These are phyloP conservation scores for Talaromyces sp. DNA, from an alignment of 2,329 filamentous ascomycete species.

Conservation along the genomic window DNA sequence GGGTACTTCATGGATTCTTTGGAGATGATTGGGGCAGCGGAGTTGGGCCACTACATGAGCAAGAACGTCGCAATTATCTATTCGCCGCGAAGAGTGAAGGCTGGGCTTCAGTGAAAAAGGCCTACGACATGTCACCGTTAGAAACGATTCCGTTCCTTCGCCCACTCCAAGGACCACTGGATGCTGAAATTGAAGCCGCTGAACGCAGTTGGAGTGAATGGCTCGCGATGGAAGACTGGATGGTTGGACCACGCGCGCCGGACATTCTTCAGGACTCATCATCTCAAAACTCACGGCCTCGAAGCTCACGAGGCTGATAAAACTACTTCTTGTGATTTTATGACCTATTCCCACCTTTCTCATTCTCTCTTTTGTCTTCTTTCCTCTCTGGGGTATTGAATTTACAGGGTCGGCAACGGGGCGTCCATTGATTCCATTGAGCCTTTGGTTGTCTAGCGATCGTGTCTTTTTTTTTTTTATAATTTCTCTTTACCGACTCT, in stretches of 20 bases:
- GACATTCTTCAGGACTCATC: slow-evolving; percentile 45
- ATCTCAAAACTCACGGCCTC: slow-evolving; percentile 37
- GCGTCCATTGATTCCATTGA: slow-evolving; percentile 15
- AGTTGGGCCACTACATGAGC: slow-evolving; percentile 79
- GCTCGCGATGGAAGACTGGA: slow-evolving; percentile 98
- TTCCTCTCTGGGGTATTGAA: slow-evolving; percentile 5
- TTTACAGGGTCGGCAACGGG: slow-evolving; percentile 13
- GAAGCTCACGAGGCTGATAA: slow-evolving; percentile 33
- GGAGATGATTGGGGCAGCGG: slow-evolving; percentile 88
- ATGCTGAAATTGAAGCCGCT: slow-evolving; percentile 79
- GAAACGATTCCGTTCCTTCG: slow-evolving; percentile 86
- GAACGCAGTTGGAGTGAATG: slow-evolving; percentile 91
- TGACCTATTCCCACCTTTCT: neutral
- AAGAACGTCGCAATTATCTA: slow-evolving; percentile 89
- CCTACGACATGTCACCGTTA: slow-evolving; percentile 83
- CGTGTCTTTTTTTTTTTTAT: slow-evolving; percentile 5
- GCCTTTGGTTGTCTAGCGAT: slow-evolving; percentile 21
- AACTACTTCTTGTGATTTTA: neutral
- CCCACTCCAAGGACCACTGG: slow-evolving; percentile 74
- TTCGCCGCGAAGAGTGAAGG: slow-evolving; percentile 92
- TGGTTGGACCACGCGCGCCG: slow-evolving; percentile 82
- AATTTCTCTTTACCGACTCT: slow-evolving; percentile 2
- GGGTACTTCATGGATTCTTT: slow-evolving; percentile 92
- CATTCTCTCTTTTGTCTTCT: neutral
- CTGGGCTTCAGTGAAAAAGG: slow-evolving; percentile 85